Evolutionary conservation across 116 monocot genomes (phyloP), one percentile per base, ranked within the genome.

Genomic region (Papilionanthe hybrid): DNA sequence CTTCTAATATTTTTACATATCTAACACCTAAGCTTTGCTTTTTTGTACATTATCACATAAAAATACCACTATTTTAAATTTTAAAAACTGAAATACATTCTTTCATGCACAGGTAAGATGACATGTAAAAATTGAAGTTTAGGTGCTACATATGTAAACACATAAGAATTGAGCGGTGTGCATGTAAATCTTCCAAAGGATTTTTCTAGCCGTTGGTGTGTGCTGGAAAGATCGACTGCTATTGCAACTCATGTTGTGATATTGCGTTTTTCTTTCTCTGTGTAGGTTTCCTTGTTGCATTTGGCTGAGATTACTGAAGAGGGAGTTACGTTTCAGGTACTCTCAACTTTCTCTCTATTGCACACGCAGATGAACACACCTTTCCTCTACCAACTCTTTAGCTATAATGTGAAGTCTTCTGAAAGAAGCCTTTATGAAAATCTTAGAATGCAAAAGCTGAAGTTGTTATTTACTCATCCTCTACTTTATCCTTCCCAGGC

Each of bases 251-350:
- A 44, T n/a, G 73, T 10, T 9, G 15, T 73, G 43, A 18, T 73
- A 73, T 44, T 43, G 44, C 9, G 9, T 43, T 73, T 73, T 44
- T 43, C 3, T n/a, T 20, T 44, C 6, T 72, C 72, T 69, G 37
- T 44, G 44, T 63, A 98, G 98, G 98, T 98, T 75, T 98, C 98
- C 11, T 82, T 98, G 80, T 82, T 98, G 89, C 95, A 98, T 91
- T 90, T 98, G 84, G 98, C 98, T 86, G 98, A 98, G 72, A 98
- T 98, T 78, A 98, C 98, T 75, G 98, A 98, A 86, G 79, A 93
- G 55, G 98, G 98, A 20, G 98, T 98, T 65, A 98, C 98, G 74
- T 98, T 98, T 86, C 98, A 98, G 93, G 98, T 94, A 77, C 5
- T 73, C 63, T 67, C 11, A 55, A 28, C 17, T 48, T 19, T 69